Base-by-base conservation (phyloP, 352 stramenopile species). In the Pythium brassicae region DNA sequence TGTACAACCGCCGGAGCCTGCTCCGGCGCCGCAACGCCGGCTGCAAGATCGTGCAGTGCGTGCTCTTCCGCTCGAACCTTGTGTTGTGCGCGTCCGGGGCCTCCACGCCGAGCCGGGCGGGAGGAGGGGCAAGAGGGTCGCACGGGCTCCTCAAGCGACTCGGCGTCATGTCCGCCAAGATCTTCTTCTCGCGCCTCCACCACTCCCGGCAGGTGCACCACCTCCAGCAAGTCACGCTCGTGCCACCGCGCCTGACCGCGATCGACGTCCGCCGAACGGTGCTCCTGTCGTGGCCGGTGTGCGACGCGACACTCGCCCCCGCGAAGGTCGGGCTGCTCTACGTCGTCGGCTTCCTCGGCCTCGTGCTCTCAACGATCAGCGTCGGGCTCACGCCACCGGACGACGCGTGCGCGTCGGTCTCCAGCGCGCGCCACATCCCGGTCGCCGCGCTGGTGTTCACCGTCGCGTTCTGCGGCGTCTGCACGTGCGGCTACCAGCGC, bases 141-240 rank as follows among this genome's bases (percentile, higher is more conserved):
- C 29, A 63, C 29, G 64, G 65, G 8, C 46, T 71, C 22, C 47
- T 68, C 19, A 71, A 71, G 53, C 59, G 63, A 22, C 43, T 71
- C 10, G 59, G 63, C 20, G 57, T 59, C 34, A 54, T 59, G 17
- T 55, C 63, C 0, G 50, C 63, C 2, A 53, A 57, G 22, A 62
- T 71, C 50, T 50, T 48, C 29, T 60, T 60, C 19, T 29, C 61
- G 14, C 51, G 52, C 34, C 53, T 35, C 29, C 29, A 51, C 8
- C 68, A 56, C 34, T 42, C 32, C 11, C 26, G 37, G 25, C 53
- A 50, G 37, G 23, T 47, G 14, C 39, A 59, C 26, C 34, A 44
- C n/a, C 50, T 55, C 15, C 65, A 77, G 50, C 65, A 74, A 61
- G 53, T 74, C 14, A 69, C 69, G 27, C 57, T 74, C 12, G 60